phyloP scores from a whole-genome alignment of 768 basidiomycete species.

The Lactifluus piperatus region DNA sequence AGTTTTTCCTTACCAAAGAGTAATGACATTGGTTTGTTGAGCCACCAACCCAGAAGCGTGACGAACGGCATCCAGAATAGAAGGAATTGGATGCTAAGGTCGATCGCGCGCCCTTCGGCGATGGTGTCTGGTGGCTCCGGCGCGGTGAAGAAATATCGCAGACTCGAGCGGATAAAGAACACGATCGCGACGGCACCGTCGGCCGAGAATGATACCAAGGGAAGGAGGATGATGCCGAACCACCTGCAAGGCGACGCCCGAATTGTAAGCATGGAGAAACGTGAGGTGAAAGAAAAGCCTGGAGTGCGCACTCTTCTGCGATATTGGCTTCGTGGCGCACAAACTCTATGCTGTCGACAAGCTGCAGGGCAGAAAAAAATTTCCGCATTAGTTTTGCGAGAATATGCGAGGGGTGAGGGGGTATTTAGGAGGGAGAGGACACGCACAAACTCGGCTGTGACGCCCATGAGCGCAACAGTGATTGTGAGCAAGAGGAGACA shows the following conservation, averaged over 20 bases:
- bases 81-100: constrained; percentile 69
- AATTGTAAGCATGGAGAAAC: neutral
- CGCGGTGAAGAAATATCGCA: constrained; percentile 34
- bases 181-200: constrained; percentile 55
- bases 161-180: constrained; percentile 42
- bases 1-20: constrained; percentile 46
- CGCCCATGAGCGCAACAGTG: constrained; percentile 53
- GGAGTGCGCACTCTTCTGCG: constrained; percentile 39
- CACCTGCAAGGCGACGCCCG: constrained; percentile 34
- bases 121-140: constrained; percentile 43
- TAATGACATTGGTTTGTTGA: constrained; percentile 46
- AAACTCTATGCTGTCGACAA: constrained; percentile 55
- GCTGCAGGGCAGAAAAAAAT: constrained; percentile 27
- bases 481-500: constrained; percentile 44
- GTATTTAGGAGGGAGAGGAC: too few species aligned
- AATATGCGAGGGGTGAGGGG: neutral
- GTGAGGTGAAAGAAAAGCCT: neutral
- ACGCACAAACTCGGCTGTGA: constrained; percentile 63
- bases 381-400: neutral
- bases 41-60: constrained; percentile 62
- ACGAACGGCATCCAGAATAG: constrained; percentile 76
- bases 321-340: constrained; percentile 39
- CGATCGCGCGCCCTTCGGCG: constrained; percentile 62
- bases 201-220: constrained; percentile 64
- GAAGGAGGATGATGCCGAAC: constrained; percentile 67